Evolutionary conservation across 352 stramenopile species (phyloP), one percentile per base, ranked within the genome.

Genomic region (Blastocystis sp.): DNA sequence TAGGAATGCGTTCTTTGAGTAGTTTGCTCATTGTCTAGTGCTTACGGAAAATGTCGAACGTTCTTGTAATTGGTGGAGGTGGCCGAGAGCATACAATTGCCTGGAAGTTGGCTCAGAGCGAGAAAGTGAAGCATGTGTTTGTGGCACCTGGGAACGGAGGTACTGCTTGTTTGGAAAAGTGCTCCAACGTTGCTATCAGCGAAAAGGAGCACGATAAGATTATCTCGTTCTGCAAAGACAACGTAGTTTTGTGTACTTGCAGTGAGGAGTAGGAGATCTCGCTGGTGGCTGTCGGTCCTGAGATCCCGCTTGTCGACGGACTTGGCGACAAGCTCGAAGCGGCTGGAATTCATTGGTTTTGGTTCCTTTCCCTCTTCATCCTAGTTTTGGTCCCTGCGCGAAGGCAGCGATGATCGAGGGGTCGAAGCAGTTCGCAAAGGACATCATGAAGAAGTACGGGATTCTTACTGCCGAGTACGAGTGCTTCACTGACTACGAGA

Each of bases 361-460:
- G 13, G 13, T n/a, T 39, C 15, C 2, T 47, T 13, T 4, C 76
- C 2, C 18, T n/a, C 23, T 62, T 55, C 18, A 79, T 23, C 13
- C 11, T 76, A 88, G 94, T 56, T 99, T 99, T 92, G 97, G 97
- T 23, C 97, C 97, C 2, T 97, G 92, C 64, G 94, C 94, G 82
- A 93, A 95, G 62, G 97, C 96, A 3, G 95, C 97, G 1, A 93
- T 96, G 84, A 92, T 99, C 55, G 97, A 99, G 93, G 97, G 95
- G 39, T 98, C 95, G 79, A 99, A 99, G 94, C 95, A 96, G 4
- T 98, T 98, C 91, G 95, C 94, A 88, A 99, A 99, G 93, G 96
- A 98, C 90, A 98, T 99, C 87, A 98, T 99, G 94, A 92, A 95
- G 90, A 93, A 97, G 87, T 95, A 98, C 92, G 91, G 92, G 89